Percentiles rank a stretch among this genome's conserved stretches.
Evolutionary conservation across 331 rosid species (phyloP).

Genomic region (Pyrus hybrid): DNA sequence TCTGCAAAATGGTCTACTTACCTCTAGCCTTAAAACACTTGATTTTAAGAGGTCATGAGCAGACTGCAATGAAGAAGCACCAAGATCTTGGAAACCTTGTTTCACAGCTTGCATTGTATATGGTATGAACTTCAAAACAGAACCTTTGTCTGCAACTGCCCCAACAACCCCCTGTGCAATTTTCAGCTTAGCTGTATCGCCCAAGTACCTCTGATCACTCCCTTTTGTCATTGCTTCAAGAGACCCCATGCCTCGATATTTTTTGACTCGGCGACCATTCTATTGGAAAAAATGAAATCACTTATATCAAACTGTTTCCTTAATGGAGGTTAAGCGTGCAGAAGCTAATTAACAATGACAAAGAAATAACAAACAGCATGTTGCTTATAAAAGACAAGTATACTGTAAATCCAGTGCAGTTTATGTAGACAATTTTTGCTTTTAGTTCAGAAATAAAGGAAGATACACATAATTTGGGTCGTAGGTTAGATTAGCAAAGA

Average conservation of each 20-base stretch:
- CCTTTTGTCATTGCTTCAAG: conserved; percentile 97
- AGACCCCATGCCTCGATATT: conserved; percentile 94
- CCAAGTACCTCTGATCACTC: conserved; percentile 81
- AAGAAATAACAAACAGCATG: neutral
- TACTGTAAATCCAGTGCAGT: neutral
- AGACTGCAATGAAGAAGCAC: conserved; percentile 71
- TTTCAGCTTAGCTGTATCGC: conserved; percentile 77
- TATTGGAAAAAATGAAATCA: conserved; percentile 20
- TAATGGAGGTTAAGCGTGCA: neutral
- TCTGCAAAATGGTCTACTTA: conserved; percentile 19
- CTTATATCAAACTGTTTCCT: neutral
- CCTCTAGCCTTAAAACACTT: conserved; percentile 75
- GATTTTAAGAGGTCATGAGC: conserved; percentile 82
- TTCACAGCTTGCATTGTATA: conserved; percentile 92
- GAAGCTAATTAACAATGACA: neutral
- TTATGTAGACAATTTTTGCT: no score
- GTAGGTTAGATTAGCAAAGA: no score
- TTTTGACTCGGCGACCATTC: conserved; percentile 71
- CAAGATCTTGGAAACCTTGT: conserved; percentile 97
- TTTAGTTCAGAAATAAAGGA: no score
- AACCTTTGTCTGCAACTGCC: conserved; percentile 90
- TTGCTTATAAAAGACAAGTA: neutral
- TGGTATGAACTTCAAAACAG: conserved; percentile 79
- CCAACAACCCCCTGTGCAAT: conserved; percentile 98
- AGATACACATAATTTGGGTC: no score